Evolutionary conservation across 2,329 filamentous ascomycete species (phyloP), one percentile per base, ranked within the genome.

Genomic region (Mycosphaerella sp.): DNA sequence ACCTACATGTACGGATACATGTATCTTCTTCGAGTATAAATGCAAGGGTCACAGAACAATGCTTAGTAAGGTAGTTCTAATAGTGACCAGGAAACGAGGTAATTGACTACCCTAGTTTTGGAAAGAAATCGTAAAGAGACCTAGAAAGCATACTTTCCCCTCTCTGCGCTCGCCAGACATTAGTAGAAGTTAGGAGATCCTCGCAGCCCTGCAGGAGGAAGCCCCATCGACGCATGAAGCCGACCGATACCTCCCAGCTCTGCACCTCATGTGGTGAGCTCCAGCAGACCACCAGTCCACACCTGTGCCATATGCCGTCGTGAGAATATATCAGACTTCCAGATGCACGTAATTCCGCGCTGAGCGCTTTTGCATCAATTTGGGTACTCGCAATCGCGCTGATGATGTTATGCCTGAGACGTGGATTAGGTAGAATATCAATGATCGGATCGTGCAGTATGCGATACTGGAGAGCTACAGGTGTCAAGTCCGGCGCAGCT

Each of bases 181-280:
- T 73, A 5, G 71, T 75, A 14, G 65, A 65, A 17, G 58, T 58
- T 4, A 70, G 43, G 28, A 73, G 50, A 42, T 73, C 66, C 35
- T 62, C 56, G 51, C 73, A 76, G 7, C 69, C 71, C 21, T 60
- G 51, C 5, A 75, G 53, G 18, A 75, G 59, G 47, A 65, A 72
- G 4, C 62, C 63, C 68, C 69, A 76, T 44, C 64, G 66, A 25
- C 56, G 55, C 44, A 68, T 57, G 56, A 75, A 75, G 1, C 63
- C 61, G 44, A 69, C 65, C 0, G 66, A 73, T 3, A 74, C 56
- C 57, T 75, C 73, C 73, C 72, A 75, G 36, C 68, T 70, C 4
- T 60, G 52, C 2, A 65, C 49, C 25, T 64, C 52, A 65, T 72
- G 74, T 8, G 72, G 70, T 16, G 69, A 64, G 9, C 63, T 63